Percentiles rank a stretch among this genome's conserved stretches.
Evolutionary conservation across 2,329 filamentous ascomycete genomes (phyloP).

Genomic region (Metarhizium robertsii): DNA sequence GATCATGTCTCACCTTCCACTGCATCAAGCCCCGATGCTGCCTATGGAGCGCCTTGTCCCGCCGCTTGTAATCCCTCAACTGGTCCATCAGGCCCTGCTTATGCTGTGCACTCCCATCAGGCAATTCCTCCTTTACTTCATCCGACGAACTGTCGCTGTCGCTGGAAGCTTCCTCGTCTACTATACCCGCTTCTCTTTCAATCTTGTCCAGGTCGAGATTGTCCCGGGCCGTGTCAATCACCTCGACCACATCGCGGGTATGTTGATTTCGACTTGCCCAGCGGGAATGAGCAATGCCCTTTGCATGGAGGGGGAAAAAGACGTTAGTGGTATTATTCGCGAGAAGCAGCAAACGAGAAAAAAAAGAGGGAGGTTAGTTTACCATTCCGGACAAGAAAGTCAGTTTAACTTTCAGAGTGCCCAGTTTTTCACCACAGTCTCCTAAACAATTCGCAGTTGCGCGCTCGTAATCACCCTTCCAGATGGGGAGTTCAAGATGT

Average conservation of each 20-base stretch:
- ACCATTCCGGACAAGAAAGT: conserved; percentile 28
- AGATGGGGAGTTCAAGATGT: conserved; percentile 50
- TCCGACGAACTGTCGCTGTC: conserved; percentile 20
- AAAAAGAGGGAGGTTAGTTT: neutral
- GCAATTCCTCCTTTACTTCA: conserved; percentile 29
- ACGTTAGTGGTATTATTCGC: neutral
- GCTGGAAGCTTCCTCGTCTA: conserved; percentile 21
- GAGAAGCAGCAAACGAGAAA: neutral
- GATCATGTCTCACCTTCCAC: conserved; percentile 37
- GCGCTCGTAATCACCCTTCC: conserved; percentile 45
- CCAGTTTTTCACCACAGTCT: conserved; percentile 38
- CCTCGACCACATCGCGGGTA: conserved; percentile 32
- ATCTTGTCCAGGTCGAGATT: conserved; percentile 20
- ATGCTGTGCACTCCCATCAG: conserved; percentile 27
- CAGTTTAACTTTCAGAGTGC: conserved; percentile 30
- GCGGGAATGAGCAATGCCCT: conserved; percentile 26
- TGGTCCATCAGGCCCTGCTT: conserved; percentile 38
- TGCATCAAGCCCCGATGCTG: conserved; percentile 66
- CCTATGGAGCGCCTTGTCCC: conserved; percentile 51
- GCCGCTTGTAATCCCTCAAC: conserved; percentile 50
- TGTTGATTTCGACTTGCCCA: conserved; percentile 26
- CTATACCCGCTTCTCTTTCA: conserved; percentile 26
- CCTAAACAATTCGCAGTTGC: conserved; percentile 37
- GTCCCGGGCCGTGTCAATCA: conserved; percentile 33
- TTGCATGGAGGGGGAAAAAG: neutral